Base-by-base conservation (phyloP, 495 filamentous ascomycete genomes). In the Penicillium verhagenii region DNA sequence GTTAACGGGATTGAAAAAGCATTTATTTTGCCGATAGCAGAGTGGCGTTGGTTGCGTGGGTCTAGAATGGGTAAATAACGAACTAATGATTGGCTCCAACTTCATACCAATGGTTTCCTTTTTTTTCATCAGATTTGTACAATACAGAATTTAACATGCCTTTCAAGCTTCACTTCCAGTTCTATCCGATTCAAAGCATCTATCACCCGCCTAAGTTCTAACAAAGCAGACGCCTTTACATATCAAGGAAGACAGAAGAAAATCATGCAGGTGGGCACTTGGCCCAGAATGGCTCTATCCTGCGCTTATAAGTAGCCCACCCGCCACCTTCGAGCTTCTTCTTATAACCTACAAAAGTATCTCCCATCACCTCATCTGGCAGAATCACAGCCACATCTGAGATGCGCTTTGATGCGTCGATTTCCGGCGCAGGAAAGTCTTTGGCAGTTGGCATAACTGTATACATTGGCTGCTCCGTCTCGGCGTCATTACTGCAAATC, bases 341-440 rank as follows among this genome's bases (percentile, higher is more conserved):
- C 38, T 51, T 37, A 33, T 61, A 65, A 8, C 45, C 57, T 18
- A 65, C 26, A 28, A 54, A 53, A 13, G 52, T 53, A 18, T 61
- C 39, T 1, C 52, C 50, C 5, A 8, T 13, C 10, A 51, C 48
- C 33, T 24, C 10, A 47, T 56, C 48, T 11, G 61, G 61, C 19
- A 61, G 35, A 26, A 56, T 28, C 18, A 64, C 49, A 11, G 21
- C 48, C 11, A 58, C 47, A 51, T 64, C 61, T 5, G 51, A 53
- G 10, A 65, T 19, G 3, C 61, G 52, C 8, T 3, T 19, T 16
- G 21, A 37, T 1, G 14, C 28, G 7, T 50, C 31, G 5, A 60
- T 49, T 6, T 42, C 37, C 1, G 58, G 47, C 14, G 31, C 4
- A n/a, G 42, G 14, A 28, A 55, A 44, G n/a, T 60, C 54, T 25